Percentiles rank a stretch among this genome's conserved stretches.
Evolutionary conservation across 306 rosid species (phyloP).

Genomic region (Vigna trinervia): DNA sequence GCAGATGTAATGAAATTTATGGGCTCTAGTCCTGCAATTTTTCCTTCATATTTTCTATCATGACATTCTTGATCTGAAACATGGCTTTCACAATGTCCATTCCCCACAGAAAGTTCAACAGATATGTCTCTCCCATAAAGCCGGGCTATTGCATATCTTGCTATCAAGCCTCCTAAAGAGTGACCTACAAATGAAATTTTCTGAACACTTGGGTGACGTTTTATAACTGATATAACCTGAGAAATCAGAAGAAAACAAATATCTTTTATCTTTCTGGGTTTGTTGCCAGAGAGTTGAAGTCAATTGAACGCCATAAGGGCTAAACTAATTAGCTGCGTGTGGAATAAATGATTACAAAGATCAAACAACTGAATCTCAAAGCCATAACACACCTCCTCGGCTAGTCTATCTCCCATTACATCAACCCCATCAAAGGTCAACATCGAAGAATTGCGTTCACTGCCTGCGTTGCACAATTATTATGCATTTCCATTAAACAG

Average conservation of each 20-base stretch:
- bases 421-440: constrained; percentile 90
- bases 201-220: constrained; percentile 62
- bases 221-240: constrained; percentile 71
- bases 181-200: constrained; percentile 84
- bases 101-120: constrained; percentile 45
- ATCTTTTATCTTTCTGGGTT: constrained; percentile 30
- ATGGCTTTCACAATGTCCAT: constrained; percentile 52
- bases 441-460: constrained; percentile 69
- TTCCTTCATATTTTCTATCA: constrained; percentile 51
- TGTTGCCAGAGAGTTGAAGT: constrained; percentile 27
- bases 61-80: constrained; percentile 49
- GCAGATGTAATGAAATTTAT: constrained; percentile 81
- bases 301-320: not conserved
- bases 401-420: constrained; percentile 84
- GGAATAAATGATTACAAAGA: constrained; percentile 20
- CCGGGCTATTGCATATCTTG: constrained; percentile 82
- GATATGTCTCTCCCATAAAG: constrained; percentile 64
- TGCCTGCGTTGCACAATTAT: constrained; percentile 68
- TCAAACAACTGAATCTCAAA: constrained; percentile 5
- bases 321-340: not conserved
- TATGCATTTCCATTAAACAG: constrained; percentile 43
- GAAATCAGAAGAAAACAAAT: constrained; percentile 15
- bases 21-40: constrained; percentile 87
- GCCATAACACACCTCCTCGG: constrained; percentile 67
- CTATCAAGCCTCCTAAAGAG: constrained; percentile 81